Base-by-base conservation (phyloP, 2,329 filamentous ascomycete species). In the Penicillium sp. region DNA sequence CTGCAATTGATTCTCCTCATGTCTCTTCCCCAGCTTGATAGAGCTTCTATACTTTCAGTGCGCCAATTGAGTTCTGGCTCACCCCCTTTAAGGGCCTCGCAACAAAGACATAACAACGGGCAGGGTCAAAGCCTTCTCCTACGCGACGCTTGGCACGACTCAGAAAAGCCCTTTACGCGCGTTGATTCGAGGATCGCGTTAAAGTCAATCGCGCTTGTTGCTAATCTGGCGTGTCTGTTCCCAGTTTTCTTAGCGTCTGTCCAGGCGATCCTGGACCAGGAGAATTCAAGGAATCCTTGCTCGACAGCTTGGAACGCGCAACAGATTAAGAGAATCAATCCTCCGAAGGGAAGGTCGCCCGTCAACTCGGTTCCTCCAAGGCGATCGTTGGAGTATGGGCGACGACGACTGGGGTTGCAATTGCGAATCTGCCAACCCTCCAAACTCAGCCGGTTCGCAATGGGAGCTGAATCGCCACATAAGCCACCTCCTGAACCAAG, bases 111-210 rank as follows among this genome's bases (percentile, higher is more conserved):
- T 63, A 67, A 68, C 45, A 23, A 46, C 47, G 29, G 51, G 3
- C 8, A 41, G 31, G 57, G 26, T 58, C 49, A 60, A 60, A 46
- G 60, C 61, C 58, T 66, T 59, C 63, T 59, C 58, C 26, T 26
- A 4, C 63, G 59, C 52, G 61, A 58, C 58, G 59, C 70, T 70
- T 70, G 68, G 71, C 70, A 62, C 58, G 62, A 69, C 66, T 64
- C 63, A 55, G 63, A 68, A 61, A 66, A 63, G 51, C 61, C 64
- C 58, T 64, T 53, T 59, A 69, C 67, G 66, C 69, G 64, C 67
- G 64, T 48, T 73, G 67, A 74, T 71, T 73, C 66, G 70, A 65
- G 64, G 61, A 69, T 71, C 66, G 67, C 64, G 65, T 65, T 50
- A 61, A 66, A 66, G 62, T 55, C 60, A 62, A 63, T 66, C 66